Evolutionary conservation across 192 early-diverging fungal genomes (phyloP).

Genomic region (Haplosporangium gracile): DNA sequence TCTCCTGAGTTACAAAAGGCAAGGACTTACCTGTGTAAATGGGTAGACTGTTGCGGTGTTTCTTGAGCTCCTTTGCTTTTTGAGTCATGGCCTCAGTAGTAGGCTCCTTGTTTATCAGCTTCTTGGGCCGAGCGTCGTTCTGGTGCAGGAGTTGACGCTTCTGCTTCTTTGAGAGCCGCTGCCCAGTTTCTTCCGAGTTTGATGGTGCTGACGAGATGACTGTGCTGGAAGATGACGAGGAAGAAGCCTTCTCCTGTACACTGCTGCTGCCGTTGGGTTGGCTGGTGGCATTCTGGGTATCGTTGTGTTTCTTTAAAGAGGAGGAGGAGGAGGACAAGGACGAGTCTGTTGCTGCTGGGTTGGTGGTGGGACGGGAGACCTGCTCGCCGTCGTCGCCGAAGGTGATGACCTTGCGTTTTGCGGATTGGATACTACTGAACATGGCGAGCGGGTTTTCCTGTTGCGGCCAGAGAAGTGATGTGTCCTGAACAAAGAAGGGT

Average conservation of each 20-base stretch:
- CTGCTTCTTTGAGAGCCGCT: slow-evolving; percentile 33
- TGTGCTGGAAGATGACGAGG: neutral
- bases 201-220: neutral
- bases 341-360: neutral
- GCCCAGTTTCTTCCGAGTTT: neutral
- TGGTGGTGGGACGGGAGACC: slow-evolving; percentile 7
- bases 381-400: slow-evolving; percentile 46
- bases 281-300: neutral
- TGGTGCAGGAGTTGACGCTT: slow-evolving; percentile 29
- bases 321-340: too few species aligned
- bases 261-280: neutral
- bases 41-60: slow-evolving; percentile 37
- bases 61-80: slow-evolving; percentile 41
- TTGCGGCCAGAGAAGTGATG: neutral
- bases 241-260: neutral
- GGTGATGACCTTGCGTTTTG: slow-evolving; percentile 49
- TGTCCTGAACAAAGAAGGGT: slow-evolving; percentile 6
- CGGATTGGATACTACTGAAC: slow-evolving; percentile 40
- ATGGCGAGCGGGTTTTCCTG: slow-evolving; percentile 12
- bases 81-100: slow-evolving; percentile 34
- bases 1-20: neutral
- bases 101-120: slow-evolving; percentile 31
- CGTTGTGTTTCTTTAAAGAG: neutral
- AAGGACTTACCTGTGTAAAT: slow-evolving; percentile 37
- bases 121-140: slow-evolving; percentile 28